These are phyloP conservation scores for Pachysandra terminalis DNA, from an alignment of 164 flowering plant species.

Conservation along the genomic window DNA sequence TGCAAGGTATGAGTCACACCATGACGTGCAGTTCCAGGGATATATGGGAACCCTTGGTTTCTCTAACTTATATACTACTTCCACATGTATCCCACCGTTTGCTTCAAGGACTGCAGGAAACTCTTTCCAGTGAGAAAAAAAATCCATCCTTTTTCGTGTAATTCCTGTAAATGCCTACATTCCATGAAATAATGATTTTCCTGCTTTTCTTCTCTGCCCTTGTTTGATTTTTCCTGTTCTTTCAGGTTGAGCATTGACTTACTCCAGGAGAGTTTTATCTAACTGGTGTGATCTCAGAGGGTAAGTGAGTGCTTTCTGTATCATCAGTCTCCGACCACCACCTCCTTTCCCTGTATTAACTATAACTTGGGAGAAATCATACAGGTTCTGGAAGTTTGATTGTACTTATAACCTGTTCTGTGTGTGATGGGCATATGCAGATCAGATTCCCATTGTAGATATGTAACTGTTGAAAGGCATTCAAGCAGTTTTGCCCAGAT, in stretches of 20 bases:
- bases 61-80: background rate
- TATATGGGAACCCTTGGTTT: constrained; percentile 7
- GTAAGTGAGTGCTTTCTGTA: constrained; percentile 31
- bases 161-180: background rate
- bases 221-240: constrained; percentile 7
- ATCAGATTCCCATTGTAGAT: constrained; percentile 16
- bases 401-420: constrained; percentile 11
- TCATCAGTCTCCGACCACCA: constrained; percentile 31
- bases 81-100: background rate
- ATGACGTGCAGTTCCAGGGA: constrained; percentile 22
- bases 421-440: constrained; percentile 11
- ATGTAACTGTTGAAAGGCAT: constrained; percentile 5
- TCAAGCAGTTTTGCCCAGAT: background rate
- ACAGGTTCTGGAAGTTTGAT: constrained; percentile 20
- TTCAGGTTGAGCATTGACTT: constrained; percentile 19
- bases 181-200: constrained; percentile 6
- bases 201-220: background rate
- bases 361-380: constrained; percentile 23
- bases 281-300: constrained; percentile 21
- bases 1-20: constrained; percentile 12
- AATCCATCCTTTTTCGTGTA: no score
- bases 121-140: background rate
- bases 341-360: constrained; percentile 19
- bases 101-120: background rate
- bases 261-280: constrained; percentile 10